Conservation (phyloP, 2,329 filamentous ascomycete genomes). For the Cytospora piceae region DNA sequence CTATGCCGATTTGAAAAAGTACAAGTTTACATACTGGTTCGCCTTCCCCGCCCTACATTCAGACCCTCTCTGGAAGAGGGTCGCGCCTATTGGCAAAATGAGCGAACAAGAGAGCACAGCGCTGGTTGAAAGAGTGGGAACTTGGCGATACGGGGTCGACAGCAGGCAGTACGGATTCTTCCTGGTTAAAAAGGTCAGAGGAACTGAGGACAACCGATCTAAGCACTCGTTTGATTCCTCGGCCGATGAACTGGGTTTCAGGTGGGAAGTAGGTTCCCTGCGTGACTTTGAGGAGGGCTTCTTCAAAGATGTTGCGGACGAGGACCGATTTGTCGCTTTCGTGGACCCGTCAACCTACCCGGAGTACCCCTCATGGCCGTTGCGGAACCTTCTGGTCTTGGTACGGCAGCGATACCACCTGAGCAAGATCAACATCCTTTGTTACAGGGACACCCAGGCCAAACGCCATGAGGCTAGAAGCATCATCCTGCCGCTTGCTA, state of each 20-base stretch:
- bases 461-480: slow-evolving; percentile 81
- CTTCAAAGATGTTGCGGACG: slow-evolving; percentile 71
- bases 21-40: slow-evolving; percentile 98
- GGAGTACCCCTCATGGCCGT: slow-evolving; percentile 86
- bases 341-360: slow-evolving; percentile 91
- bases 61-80: slow-evolving; percentile 77
- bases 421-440: slow-evolving; percentile 78
- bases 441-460: slow-evolving; percentile 83
- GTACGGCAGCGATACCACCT: slow-evolving; percentile 81
- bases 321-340: slow-evolving; percentile 84
- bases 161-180: slow-evolving; percentile 92
- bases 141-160: slow-evolving; percentile 84
- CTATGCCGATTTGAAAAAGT: slow-evolving; percentile 96
- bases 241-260: slow-evolving; percentile 61
- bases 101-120: slow-evolving; percentile 72
- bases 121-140: slow-evolving; percentile 81
- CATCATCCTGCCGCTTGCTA: slow-evolving; percentile 71
- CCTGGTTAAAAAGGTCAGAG: slow-evolving; percentile 76
- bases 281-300: slow-evolving; percentile 84
- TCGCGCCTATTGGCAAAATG: slow-evolving; percentile 59
- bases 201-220: slow-evolving; percentile 39
- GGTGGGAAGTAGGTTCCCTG: slow-evolving; percentile 78
- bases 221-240: slow-evolving; percentile 55
- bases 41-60: slow-evolving; percentile 93
- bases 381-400: slow-evolving; percentile 86